Base-by-base conservation (phyloP, 441 rosid genomes). In the Euphorbia celastroides region DNA sequence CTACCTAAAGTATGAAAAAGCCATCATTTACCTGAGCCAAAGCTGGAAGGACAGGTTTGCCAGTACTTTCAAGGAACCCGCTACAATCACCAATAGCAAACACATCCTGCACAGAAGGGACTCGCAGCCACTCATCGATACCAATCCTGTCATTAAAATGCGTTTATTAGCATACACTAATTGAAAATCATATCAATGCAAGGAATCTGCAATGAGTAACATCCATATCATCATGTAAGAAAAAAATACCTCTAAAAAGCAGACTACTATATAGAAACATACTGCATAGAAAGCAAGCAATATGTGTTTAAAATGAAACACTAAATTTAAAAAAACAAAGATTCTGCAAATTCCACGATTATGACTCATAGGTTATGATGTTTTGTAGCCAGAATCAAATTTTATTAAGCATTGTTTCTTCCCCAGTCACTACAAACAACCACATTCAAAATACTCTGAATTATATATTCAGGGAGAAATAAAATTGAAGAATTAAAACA, bases 1-100 rank as follows among this genome's bases (percentile, higher is more conserved):
- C 20, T 23, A 16, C 27, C 16, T 14, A 23, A 5, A 66, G 13
- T 19, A 38, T 27, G 28, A 26, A 8, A 3, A 13, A 50, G 38
- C 64, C 7, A 13, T 5, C 5, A 65, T 67, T 70, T 57, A 82
- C 96, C 86, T 87, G 98, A 7, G 98, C 98, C 72, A 92, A 75
- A 70, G 98, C 98, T 19, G 98, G 98, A 74, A 92, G 98, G 42
- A 85, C 88, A 5, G 82, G 84, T 77, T 75, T 89, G 48, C 90
- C 95, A 19, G 96, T 92, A 71, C 75, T 78, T 70, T 89, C 98
- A 19, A 89, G 82, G 79, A 86, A 92, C 57, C 95, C 98, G 69
- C 96, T 79, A 81, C 96, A 92, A 75, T 89, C 98, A 41, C 96
- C 98, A 66, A 89, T 83, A 19, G 98, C 82, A 68, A 86, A 89